Percentiles rank a stretch among this genome's conserved stretches.
Evolutionary conservation across 805 yeast genomes (phyloP).

Genomic region (Wickerhamiella musiphila): DNA sequence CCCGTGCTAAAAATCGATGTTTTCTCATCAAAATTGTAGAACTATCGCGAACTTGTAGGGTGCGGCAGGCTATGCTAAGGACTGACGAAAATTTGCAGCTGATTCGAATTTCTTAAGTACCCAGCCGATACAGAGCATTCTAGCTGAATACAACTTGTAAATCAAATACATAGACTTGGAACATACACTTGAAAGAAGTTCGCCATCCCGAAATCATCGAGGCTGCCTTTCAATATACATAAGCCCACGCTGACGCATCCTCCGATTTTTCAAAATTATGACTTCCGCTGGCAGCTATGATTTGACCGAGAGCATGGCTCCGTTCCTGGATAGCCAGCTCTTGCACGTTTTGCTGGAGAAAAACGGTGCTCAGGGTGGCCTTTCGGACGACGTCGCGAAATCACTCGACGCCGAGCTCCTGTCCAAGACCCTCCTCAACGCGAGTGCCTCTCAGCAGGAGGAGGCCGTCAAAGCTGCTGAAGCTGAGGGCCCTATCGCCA

Average conservation of each 20-base stretch:
- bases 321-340: conserved; percentile 46
- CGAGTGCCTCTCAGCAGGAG: neutral
- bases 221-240: conserved; percentile 2
- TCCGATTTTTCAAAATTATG: neutral
- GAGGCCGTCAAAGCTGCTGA: neutral
- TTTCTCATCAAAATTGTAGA: no score
- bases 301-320: conserved; percentile 34
- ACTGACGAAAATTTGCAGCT: no score
- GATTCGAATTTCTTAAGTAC: no score
- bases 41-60: no score
- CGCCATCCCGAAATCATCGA: no score
- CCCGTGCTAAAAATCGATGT: no score
- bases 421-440: conserved; percentile 3
- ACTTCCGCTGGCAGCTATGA: conserved; percentile 25
- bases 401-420: conserved; percentile 15
- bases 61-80: no score
- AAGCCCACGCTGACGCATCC: conserved; percentile 4
- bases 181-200: no score
- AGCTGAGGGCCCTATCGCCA: neutral
- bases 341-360: conserved; percentile 36
- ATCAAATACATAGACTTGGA: no score
- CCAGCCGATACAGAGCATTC: no score
- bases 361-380: conserved; percentile 23
- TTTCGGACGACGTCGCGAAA: conserved; percentile 24
- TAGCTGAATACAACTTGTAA: no score